Percentiles rank a stretch among this genome's conserved stretches.
Evolutionary conservation across 2,329 filamentous ascomycete species (phyloP).

Genomic region (Cladophialophora carrionii): DNA sequence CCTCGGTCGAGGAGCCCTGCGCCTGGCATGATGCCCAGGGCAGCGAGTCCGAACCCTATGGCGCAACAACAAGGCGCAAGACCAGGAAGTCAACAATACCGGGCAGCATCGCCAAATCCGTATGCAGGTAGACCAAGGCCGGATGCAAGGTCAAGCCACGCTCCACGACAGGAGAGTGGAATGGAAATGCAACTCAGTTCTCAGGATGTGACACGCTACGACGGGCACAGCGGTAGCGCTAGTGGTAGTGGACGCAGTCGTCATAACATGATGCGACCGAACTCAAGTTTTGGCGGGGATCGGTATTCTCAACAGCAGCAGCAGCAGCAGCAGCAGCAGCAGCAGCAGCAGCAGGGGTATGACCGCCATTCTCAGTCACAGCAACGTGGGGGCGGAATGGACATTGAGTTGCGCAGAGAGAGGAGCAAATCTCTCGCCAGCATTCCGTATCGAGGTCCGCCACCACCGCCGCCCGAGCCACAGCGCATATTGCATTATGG

Average conservation of each 20-base stretch:
- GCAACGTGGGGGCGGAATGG: slow-evolving; percentile 45
- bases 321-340: slow-evolving; percentile 17
- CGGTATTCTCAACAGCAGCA: slow-evolving; percentile 36
- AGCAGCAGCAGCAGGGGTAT: slow-evolving; percentile 32
- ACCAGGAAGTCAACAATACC: slow-evolving; percentile 25
- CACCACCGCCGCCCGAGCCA: slow-evolving; percentile 9
- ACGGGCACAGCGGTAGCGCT: slow-evolving; percentile 44
- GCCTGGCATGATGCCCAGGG: slow-evolving; percentile 21
- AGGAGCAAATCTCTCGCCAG: slow-evolving; percentile 78
- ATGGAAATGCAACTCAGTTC: slow-evolving; percentile 72
- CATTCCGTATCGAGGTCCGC: slow-evolving; percentile 54
- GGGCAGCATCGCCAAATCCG: slow-evolving; percentile 42
- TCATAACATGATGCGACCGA: slow-evolving; percentile 60
- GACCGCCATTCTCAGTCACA: slow-evolving; percentile 39
- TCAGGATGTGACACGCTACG: slow-evolving; percentile 59
- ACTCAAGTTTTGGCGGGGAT: slow-evolving; percentile 58
- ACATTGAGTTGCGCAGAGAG: slow-evolving; percentile 44
- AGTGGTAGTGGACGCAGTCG: slow-evolving; percentile 47
- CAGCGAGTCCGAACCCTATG: slow-evolving; percentile 24
- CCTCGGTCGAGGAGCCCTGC: slow-evolving; percentile 34
- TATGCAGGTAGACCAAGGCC: slow-evolving; percentile 41
- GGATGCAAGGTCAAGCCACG: slow-evolving; percentile 42
- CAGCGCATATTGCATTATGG: slow-evolving; percentile 81
- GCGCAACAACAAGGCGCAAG: slow-evolving; percentile 23
- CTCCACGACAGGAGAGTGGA: slow-evolving; percentile 43